Percentiles rank a stretch among this genome's conserved stretches.
These are phyloP conservation scores for Pichia thaimueangensis DNA, from an alignment of 805 yeast genomes.

Conservation along the genomic window DNA sequence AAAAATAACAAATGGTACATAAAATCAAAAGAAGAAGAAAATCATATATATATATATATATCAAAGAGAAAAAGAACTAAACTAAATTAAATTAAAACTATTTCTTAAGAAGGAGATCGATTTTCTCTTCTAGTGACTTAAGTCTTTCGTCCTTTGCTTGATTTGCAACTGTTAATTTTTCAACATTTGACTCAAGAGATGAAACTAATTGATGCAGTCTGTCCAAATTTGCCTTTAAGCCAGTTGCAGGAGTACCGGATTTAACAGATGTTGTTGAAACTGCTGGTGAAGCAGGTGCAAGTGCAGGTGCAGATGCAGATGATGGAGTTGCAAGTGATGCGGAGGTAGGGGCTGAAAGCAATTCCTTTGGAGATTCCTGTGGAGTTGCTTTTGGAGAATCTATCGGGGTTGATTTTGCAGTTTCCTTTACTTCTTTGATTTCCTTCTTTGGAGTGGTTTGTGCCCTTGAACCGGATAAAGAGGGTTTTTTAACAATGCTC, in stretches of 20 bases:
- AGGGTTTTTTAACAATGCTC: constrained; percentile 17
- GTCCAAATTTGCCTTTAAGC: constrained; percentile 67
- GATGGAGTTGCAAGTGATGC: not conserved
- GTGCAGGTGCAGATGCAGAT: not conserved
- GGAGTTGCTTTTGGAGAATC: too few species aligned
- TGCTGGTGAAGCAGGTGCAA: constrained; percentile 10
- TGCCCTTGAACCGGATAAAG: constrained; percentile 1
- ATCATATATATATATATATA: too few species aligned
- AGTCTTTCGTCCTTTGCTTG: constrained; percentile 62
- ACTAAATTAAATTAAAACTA: too few species aligned
- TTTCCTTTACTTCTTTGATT: not conserved
- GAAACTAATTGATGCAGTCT: constrained; percentile 53
- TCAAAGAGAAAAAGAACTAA: too few species aligned
- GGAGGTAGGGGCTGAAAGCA: too few species aligned
- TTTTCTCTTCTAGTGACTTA: constrained; percentile 50
- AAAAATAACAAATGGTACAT: too few species aligned
- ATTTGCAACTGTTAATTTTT: constrained; percentile 44
- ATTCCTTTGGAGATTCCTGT: too few species aligned
- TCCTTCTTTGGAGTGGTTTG: not conserved
- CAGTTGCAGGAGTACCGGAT: constrained; percentile 43
- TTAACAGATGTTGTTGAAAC: constrained; percentile 15
- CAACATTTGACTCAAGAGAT: constrained; percentile 50
- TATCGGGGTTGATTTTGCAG: too few species aligned
- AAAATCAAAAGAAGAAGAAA: too few species aligned
- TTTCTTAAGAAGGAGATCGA: constrained; percentile 47